A percentile compares a stretch with the other conserved stretches of the same genome.
Evolutionary conservation across 768 basidiomycete species (phyloP).

Genomic region (Kwoniella sp.): DNA sequence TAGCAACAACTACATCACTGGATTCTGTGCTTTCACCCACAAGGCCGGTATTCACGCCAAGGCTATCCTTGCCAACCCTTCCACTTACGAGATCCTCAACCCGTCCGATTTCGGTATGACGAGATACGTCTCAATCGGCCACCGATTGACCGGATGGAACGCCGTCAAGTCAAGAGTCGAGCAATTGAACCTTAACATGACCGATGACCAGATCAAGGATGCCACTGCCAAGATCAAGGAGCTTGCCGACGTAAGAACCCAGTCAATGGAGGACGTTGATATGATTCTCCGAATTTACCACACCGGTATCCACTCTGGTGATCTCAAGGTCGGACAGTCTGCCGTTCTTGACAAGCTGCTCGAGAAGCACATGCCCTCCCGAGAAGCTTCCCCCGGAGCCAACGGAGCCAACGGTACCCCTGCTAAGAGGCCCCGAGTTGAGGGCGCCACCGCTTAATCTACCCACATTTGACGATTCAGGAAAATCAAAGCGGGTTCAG

Average conservation of each 20-base stretch:
- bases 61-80: constrained; percentile 98
- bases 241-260: constrained; percentile 94
- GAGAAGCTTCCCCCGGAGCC: constrained; percentile 43
- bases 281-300: constrained; percentile 94
- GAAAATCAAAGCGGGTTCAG: background rate
- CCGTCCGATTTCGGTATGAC: constrained; percentile 98
- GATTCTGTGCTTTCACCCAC: constrained; percentile 99
- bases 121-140: constrained; percentile 96
- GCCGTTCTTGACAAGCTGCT: constrained; percentile 85
- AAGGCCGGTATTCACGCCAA: constrained; percentile 99
- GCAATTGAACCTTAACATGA: constrained; percentile 85
- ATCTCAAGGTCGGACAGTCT: constrained; percentile 91
- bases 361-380: constrained; percentile 59
- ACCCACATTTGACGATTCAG: too few relatives aligned
- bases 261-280: constrained; percentile 99
- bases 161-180: constrained; percentile 99
- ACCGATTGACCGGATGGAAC: constrained; percentile 97
- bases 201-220: constrained; percentile 96
- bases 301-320: constrained; percentile 86
- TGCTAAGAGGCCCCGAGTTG: constrained; percentile 33
- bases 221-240: constrained; percentile 98
- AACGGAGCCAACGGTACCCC: constrained; percentile 26
- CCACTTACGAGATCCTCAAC: constrained; percentile 98
- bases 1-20: constrained; percentile 65
- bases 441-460: constrained; percentile 26